A percentile compares a stretch with the other conserved stretches of the same genome.
phyloP scores from a whole-genome alignment of 2,329 filamentous ascomycete genomes.

The Cyphellophora attinorum region DNA sequence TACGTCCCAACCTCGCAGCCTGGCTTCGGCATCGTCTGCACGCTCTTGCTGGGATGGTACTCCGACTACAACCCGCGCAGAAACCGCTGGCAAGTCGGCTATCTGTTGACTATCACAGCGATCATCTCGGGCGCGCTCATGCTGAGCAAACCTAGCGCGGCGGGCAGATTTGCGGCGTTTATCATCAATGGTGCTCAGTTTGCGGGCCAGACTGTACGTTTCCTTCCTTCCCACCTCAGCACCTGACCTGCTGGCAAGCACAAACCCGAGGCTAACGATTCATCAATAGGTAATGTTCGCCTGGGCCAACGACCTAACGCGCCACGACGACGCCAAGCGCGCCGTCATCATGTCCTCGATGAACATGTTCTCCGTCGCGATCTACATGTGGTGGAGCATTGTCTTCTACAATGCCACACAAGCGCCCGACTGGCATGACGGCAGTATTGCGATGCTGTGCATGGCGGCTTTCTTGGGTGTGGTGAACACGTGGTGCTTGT shows the following conservation, averaged over 20 bases:
- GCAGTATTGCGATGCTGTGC: conserved; percentile 9
- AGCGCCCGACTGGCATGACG: conserved; percentile 8
- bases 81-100: conserved; percentile 12
- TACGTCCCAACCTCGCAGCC: conserved; percentile 12
- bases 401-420: conserved; percentile 15
- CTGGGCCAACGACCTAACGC: conserved; percentile 13
- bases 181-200: conserved; percentile 14
- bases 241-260: too few relatives aligned
- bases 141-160: conserved; percentile 5
- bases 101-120: conserved; percentile 12
- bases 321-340: conserved; percentile 12
- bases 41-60: conserved; percentile 11
- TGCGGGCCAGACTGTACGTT: conserved; percentile 13
- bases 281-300: conserved; percentile 15
- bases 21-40: conserved; percentile 13
- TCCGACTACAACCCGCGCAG: conserved; percentile 23
- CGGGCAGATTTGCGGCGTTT: conserved; percentile 9
- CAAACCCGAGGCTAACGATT: too few relatives aligned
- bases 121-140: conserved; percentile 12
- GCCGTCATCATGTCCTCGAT: conserved; percentile 13
- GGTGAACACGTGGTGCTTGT: background rate
- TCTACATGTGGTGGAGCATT: conserved; percentile 16
- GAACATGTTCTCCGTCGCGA: conserved; percentile 14
- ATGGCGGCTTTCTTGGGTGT: background rate
- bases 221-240: too few relatives aligned